phyloP scores from a whole-genome alignment of 805 yeast species.

The Candida xiaguanensis region DNA sequence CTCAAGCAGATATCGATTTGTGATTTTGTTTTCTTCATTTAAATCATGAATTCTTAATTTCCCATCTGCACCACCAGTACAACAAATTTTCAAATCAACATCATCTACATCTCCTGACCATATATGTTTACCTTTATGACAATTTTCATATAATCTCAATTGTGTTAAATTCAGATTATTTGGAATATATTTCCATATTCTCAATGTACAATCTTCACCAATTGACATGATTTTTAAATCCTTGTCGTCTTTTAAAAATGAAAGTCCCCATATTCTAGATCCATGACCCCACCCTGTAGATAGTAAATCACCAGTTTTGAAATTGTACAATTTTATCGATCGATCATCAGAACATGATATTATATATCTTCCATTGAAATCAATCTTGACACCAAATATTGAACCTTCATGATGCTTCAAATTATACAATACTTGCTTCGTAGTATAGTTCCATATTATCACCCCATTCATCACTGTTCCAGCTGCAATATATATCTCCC shows the following conservation, averaged over 20 bases:
- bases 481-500: slow-evolving; percentile 60
- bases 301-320: slow-evolving; percentile 50
- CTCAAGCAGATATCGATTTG: slow-evolving; percentile 22
- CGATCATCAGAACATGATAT: slow-evolving; percentile 93
- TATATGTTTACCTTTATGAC: slow-evolving; percentile 80
- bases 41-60: slow-evolving; percentile 64
- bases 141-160: slow-evolving; percentile 48
- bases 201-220: slow-evolving; percentile 79
- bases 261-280: slow-evolving; percentile 86
- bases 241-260: slow-evolving; percentile 41
- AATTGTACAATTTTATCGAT: slow-evolving; percentile 74
- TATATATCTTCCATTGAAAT: slow-evolving; percentile 49
- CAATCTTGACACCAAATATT: slow-evolving; percentile 74
- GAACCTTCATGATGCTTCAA: slow-evolving; percentile 86
- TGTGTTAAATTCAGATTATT: slow-evolving; percentile 33
- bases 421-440: slow-evolving; percentile 43
- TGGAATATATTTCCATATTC: slow-evolving; percentile 61
- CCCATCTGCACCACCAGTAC: slow-evolving; percentile 95
- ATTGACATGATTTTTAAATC: slow-evolving; percentile 54
- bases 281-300: slow-evolving; percentile 96
- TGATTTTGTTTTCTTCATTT: slow-evolving; percentile 8
- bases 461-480: slow-evolving; percentile 94
- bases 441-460: slow-evolving; percentile 65
- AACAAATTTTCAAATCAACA: slow-evolving; percentile 44
- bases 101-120: slow-evolving; percentile 73